These are phyloP conservation scores for Metarhizium guizhouense DNA, from an alignment of 2,329 filamentous ascomycete species.

Conservation along the genomic window DNA sequence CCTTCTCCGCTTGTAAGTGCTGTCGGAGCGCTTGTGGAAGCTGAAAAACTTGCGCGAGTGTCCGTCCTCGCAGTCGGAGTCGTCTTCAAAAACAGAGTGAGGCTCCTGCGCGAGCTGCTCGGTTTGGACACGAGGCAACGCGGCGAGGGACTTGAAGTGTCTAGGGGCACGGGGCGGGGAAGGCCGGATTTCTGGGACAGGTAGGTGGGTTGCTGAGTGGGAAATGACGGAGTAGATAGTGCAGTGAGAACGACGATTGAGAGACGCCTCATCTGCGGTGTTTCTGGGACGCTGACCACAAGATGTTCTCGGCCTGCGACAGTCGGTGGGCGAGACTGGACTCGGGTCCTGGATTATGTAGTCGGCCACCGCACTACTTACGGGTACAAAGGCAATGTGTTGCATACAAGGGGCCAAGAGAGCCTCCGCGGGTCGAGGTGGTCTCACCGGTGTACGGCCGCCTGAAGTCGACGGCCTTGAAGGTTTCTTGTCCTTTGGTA, in stretches of 20 bases:
- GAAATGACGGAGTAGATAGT: constrained; percentile 14
- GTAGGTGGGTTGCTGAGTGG: constrained; percentile 14
- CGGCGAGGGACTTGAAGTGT: constrained; percentile 18
- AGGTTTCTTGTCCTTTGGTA: background rate
- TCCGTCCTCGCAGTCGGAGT: constrained; percentile 31
- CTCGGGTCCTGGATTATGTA: background rate
- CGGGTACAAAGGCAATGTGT: constrained; percentile 4
- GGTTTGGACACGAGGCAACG: constrained; percentile 12
- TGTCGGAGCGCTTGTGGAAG: constrained; percentile 30
- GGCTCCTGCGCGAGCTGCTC: constrained; percentile 17
- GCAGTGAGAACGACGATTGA: constrained; percentile 2
- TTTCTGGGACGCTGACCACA: background rate
- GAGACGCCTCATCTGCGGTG: background rate
- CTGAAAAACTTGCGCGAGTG: constrained; percentile 26
- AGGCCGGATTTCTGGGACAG: constrained; percentile 8
- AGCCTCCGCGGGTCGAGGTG: constrained; percentile 19
- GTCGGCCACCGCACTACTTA: constrained; percentile 1
- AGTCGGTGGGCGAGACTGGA: constrained; percentile 9
- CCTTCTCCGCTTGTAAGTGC: constrained; percentile 17
- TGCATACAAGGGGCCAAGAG: constrained; percentile 15
- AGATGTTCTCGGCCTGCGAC: background rate
- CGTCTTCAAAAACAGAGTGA: constrained; percentile 39
- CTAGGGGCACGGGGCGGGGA: constrained; percentile 12
- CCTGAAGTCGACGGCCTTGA: background rate
- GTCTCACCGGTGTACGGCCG: constrained; percentile 16